Evolutionary conservation across 495 filamentous ascomycete genomes (phyloP), one percentile per base, ranked within the genome.

Genomic region (Aspergillus sclerotioniger): DNA sequence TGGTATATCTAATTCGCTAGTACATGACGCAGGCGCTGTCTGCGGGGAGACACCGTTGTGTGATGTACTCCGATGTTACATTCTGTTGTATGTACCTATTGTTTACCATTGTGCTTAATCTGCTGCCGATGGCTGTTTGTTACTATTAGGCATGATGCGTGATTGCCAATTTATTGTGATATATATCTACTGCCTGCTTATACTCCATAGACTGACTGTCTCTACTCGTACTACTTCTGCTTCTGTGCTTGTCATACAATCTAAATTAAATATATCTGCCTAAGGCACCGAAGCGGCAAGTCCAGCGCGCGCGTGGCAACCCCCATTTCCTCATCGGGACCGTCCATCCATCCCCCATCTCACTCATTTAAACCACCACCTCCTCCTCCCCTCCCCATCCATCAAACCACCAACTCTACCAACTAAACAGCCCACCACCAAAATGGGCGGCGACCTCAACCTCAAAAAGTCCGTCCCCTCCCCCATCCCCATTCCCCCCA

Each of bases 381-480:
- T 1, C n/a, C 37, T 25, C 33, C 19, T 31, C 8, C 17, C 16
- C 16, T 13, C 17, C 28, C 47, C 17, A 9, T 31, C 20, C 21
- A 49, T 12, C 9, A 49, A 49, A 49, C 45, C 16, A 28, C 45
- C 25, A 2, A 25, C 13, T n/a, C 43, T 3, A 0, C 21, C 25
- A 29, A 3, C 25, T 15, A 25, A n/a, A n/a, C 47, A 6, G 4
- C 31, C 47, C 17, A 31, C 9, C 28, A n/a, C 28, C 76, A 90
- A 81, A 54, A 93, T 93, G 90, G 87, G 89, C 77, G 88, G 89
- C 64, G 91, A 96, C 79, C 77, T 96, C 67, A 96, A 96, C 64
- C 76, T 96, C 64, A 99, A 99, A 77, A 99, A 99, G 81, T 77
- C 59, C 32, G 31, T 10, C 16, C 3, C 12, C 20, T 4, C 13